Evolutionary conservation across 2,329 filamentous ascomycete genomes (phyloP).

Genomic region (Trichophyton mentagrophytes): DNA sequence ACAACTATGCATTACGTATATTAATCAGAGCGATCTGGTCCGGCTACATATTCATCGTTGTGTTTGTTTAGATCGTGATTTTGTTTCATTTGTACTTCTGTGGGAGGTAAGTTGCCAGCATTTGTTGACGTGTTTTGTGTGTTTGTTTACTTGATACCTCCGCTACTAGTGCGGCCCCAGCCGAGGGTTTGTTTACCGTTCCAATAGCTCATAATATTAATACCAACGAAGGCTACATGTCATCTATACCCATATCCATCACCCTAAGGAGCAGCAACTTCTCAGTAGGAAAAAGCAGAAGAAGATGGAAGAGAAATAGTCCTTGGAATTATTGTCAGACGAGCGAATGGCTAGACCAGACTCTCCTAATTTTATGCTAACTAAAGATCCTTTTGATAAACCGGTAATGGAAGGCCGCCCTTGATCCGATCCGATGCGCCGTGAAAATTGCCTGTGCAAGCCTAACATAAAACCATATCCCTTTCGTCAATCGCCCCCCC

Average conservation of each 20-base stretch:
- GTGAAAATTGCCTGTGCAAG: neutral
- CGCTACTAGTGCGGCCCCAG: neutral
- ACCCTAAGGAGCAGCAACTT: neutral
- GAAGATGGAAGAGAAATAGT: neutral
- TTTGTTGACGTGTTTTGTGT: neutral
- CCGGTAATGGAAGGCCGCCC: neutral
- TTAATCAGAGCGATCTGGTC: neutral
- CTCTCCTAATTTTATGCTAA: constrained; percentile 3
- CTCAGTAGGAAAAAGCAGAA: neutral
- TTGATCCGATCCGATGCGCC: neutral
- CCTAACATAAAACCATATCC: neutral
- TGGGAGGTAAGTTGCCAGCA: neutral
- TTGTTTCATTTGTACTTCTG: neutral
- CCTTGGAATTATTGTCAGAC: neutral
- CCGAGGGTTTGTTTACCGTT: neutral
- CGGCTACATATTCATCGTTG: neutral
- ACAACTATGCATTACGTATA: neutral
- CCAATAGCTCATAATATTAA: neutral
- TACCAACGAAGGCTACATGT: neutral
- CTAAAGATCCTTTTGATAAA: constrained; percentile 2
- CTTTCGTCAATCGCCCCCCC: neutral
- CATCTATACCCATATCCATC: neutral
- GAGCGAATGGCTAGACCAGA: constrained; percentile 4
- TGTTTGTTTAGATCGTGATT: neutral
- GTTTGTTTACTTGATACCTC: neutral